Percentiles rank a stretch among this genome's conserved stretches.
Conservation (phyloP, 352 stramenopile species). For the Globisporangium megalacanthum region DNA sequence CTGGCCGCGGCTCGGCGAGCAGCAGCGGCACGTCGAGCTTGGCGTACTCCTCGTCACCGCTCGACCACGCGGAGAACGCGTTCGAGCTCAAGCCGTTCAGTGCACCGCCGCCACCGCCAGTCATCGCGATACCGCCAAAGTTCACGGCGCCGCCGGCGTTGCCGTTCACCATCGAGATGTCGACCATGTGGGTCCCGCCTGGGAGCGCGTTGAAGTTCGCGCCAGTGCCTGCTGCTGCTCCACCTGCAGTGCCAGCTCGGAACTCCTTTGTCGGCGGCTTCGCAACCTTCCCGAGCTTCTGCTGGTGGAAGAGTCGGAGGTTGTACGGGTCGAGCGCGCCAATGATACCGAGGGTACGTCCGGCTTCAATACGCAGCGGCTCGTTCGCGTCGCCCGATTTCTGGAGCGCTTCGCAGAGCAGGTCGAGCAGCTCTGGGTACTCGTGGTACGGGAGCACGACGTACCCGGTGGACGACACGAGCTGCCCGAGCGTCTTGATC, state of each 20-base stretch:
- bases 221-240: slow-evolving; percentile 19
- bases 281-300: slow-evolving; percentile 71
- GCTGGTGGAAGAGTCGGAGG: slow-evolving; percentile 73
- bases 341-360: slow-evolving; percentile 72
- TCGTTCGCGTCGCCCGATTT: slow-evolving; percentile 79
- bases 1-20: slow-evolving; percentile 42
- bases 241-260: slow-evolving; percentile 33
- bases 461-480: slow-evolving; percentile 81
- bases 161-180: slow-evolving; percentile 16
- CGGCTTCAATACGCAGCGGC: slow-evolving; percentile 71
- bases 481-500: slow-evolving; percentile 79
- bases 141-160: slow-evolving; percentile 15
- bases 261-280: slow-evolving; percentile 74
- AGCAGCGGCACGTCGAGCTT: slow-evolving; percentile 45
- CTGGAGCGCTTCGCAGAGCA: slow-evolving; percentile 70
- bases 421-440: slow-evolving; percentile 77
- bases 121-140: slow-evolving; percentile 15
- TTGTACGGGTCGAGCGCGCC: slow-evolving; percentile 85
- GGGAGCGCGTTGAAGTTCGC: slow-evolving; percentile 12
- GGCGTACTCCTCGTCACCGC: slow-evolving; percentile 34
- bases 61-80: slow-evolving; percentile 10
- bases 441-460: slow-evolving; percentile 82
- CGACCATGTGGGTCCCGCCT: slow-evolving; percentile 12
- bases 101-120: slow-evolving; percentile 7
- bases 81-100: slow-evolving; percentile 25